These are phyloP conservation scores for Peltaster fructicola DNA, from an alignment of 2,329 filamentous ascomycete species.

Conservation along the genomic window DNA sequence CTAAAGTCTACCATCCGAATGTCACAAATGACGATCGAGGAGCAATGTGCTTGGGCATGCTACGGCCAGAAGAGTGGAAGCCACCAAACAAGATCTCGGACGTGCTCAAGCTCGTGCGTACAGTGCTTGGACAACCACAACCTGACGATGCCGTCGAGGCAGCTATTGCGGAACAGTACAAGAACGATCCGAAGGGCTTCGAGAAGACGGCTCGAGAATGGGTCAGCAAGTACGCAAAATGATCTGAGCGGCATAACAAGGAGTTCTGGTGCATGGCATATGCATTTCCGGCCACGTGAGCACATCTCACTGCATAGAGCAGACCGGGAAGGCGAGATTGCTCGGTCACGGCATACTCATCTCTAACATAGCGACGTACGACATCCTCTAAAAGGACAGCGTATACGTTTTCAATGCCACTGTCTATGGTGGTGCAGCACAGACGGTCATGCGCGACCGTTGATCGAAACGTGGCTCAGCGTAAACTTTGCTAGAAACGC, in stretches of 20 bases:
- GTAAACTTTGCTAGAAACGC: too few relatives aligned
- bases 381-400: too few relatives aligned
- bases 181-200: slow-evolving; percentile 47
- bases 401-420: too few relatives aligned
- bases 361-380: too few relatives aligned
- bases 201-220: slow-evolving; percentile 60
- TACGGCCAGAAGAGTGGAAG: slow-evolving; percentile 84
- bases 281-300: too few relatives aligned
- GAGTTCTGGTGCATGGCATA: not conserved
- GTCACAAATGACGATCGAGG: slow-evolving; percentile 74
- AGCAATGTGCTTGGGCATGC: slow-evolving; percentile 67
- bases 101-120: slow-evolving; percentile 60
- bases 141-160: slow-evolving; percentile 79
- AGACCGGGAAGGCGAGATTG: too few relatives aligned
- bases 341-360: too few relatives aligned
- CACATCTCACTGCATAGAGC: too few relatives aligned
- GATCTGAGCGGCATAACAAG: slow-evolving; percentile 3
- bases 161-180: slow-evolving; percentile 71
- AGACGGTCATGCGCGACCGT: too few relatives aligned
- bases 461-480: too few relatives aligned
- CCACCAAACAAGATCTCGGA: slow-evolving; percentile 58
- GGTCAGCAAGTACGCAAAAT: slow-evolving; percentile 51
- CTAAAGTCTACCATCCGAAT: slow-evolving; percentile 92
- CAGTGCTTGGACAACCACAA: slow-evolving; percentile 63
- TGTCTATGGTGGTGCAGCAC: too few relatives aligned